phyloP scores from a whole-genome alignment of 176 grass and related monocot species.

The Microstegium vimineum region DNA sequence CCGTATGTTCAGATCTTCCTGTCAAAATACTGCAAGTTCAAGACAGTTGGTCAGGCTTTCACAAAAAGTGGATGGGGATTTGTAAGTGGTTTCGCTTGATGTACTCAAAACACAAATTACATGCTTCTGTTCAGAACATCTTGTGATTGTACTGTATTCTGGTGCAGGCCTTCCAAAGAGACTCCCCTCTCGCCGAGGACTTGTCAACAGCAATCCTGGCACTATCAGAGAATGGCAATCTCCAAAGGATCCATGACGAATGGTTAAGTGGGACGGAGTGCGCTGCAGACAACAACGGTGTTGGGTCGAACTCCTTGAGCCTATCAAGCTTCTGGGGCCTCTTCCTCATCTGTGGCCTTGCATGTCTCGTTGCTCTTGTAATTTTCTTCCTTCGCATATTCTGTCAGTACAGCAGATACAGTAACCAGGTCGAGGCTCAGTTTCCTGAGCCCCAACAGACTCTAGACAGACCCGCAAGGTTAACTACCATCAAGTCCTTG shows the following conservation, averaged over 20 bases:
- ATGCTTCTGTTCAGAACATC: neutral
- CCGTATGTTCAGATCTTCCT: constrained; percentile 76
- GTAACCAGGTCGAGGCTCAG: constrained; percentile 38
- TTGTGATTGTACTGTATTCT: neutral
- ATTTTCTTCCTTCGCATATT: constrained; percentile 56
- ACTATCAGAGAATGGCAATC: constrained; percentile 84
- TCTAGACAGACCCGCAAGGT: constrained; percentile 41
- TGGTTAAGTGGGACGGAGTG: constrained; percentile 63
- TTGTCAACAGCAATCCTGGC: constrained; percentile 85
- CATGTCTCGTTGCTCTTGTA: constrained; percentile 60
- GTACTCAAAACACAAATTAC: neutral
- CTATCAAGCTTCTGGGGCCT: constrained; percentile 80
- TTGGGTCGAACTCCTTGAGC: constrained; percentile 51
- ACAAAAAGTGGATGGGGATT: constrained; percentile 98
- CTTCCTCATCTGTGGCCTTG: constrained; percentile 66
- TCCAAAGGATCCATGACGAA: constrained; percentile 84
- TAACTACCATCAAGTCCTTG: constrained; percentile 67
- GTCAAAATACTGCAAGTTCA: constrained; percentile 81
- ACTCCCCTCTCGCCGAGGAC: constrained; percentile 80
- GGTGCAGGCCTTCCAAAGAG: constrained; percentile 83
- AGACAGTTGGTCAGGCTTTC: constrained; percentile 74
- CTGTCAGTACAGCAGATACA: constrained; percentile 72
- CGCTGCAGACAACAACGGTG: neutral
- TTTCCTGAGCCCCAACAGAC: constrained; percentile 26
- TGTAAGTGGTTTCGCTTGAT: constrained; percentile 49